Evolutionary conservation across 495 filamentous ascomycete genomes (phyloP), one percentile per base, ranked within the genome.

Genomic region (Aspergillus sparsus): DNA sequence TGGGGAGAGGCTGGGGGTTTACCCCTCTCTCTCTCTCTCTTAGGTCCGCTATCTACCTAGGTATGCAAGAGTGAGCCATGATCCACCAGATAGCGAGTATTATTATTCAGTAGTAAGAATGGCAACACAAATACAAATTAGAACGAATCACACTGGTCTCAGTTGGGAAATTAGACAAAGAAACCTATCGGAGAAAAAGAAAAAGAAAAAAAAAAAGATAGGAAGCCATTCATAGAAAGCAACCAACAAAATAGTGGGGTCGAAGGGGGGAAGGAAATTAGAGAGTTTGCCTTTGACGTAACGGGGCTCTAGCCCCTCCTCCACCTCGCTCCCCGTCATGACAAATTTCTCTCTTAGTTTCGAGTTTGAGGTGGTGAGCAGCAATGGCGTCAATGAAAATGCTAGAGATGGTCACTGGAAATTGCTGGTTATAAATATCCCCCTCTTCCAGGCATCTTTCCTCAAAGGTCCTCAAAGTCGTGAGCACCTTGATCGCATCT

Each of bases 401-500:
- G 21, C 21, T 27, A 27, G 21, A 27, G 1, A 39, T 13, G 46
- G 35, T 16, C 4, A 10, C 35, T n/a, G n/a, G n/a, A n/a, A n/a
- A 18, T 39, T 39, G 55, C 10, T 16, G 36, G 47, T 34, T 65
- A 73, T 73, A 74, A 77, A 72, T 75, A 73, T 55, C 55, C 41
- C 41, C 35, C 27, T 13, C 63, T 12, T 52, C 49, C 42, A 21
- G 18, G 10, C 51, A 7, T 18, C 15, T 46, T 42, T 59, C 57
- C 57, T 59, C 64, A 61, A 70, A 59, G 72, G 71, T 73, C 72
- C 71, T 65, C 64, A 63, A 53, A 47, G 51, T 46, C 32, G 6
- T 61, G 64, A 73, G 72, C 60, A 75, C 72, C 72, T 73, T 73
- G 72, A 51, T 63, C 64, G 69, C 64, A 58, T 65, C 6, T 39